Evolutionary conservation across 2,329 filamentous ascomycete species (phyloP).

Genomic region (Claviceps lovelessii): DNA sequence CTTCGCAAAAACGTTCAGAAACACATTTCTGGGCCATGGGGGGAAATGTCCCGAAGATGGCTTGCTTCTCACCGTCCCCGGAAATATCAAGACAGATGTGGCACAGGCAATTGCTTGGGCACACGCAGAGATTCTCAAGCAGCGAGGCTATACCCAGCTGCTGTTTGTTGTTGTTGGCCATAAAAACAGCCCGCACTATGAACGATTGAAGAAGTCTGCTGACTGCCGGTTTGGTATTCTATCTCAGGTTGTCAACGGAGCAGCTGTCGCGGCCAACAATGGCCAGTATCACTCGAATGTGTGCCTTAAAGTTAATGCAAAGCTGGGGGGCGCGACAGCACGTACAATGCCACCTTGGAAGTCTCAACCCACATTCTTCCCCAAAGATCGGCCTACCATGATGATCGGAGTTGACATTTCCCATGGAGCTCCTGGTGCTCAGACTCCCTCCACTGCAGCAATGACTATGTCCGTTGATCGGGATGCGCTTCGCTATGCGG

Average conservation of each 20-base stretch:
- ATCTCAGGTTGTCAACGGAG: conserved; percentile 65
- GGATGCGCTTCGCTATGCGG: conserved; percentile 60
- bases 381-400: conserved; percentile 46
- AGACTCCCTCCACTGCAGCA: conserved; percentile 64
- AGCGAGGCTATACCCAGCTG: conserved; percentile 51
- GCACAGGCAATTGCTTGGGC: conserved; percentile 35
- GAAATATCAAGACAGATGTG: conserved; percentile 22
- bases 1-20: conserved; percentile 28
- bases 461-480: conserved; percentile 70
- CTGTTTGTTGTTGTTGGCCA: conserved; percentile 64
- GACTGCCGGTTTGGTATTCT: conserved; percentile 76
- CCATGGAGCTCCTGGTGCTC: conserved; percentile 57
- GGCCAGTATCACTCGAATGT: conserved; percentile 88
- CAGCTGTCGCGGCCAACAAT: conserved; percentile 54
- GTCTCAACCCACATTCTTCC: conserved; percentile 19
- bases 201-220: conserved; percentile 74
- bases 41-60: conserved; percentile 26
- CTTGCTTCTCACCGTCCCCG: conserved; percentile 19
- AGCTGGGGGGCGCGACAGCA: conserved; percentile 72
- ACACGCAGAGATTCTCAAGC: conserved; percentile 36
- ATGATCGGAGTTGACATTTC: conserved; percentile 87
- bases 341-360: conserved; percentile 24
- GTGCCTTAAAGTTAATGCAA: conserved; percentile 91
- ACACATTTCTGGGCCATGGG: conserved; percentile 35
- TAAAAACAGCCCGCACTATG: conserved; percentile 59